phyloP scores from a whole-genome alignment of 1,284 basidiomycete species.

The Apiotrichum mycotoxinovorans region DNA sequence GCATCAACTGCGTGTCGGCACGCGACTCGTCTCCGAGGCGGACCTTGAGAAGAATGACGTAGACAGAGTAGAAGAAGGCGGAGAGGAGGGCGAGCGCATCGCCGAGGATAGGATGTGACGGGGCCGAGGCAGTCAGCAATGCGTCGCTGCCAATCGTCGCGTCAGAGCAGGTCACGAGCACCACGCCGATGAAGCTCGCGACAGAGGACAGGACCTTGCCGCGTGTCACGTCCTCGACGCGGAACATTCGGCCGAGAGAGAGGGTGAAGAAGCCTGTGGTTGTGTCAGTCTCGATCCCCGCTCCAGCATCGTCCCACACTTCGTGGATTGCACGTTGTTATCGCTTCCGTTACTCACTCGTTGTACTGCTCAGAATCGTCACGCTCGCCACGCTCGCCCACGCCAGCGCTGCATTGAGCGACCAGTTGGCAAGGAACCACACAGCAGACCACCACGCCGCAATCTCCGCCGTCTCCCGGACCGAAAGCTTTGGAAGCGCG shows the following conservation, averaged over 20 bases:
- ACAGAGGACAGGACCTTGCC: conserved; percentile 77
- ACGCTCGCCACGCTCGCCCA: conserved; percentile 87
- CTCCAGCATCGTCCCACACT: too few species aligned
- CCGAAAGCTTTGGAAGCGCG: conserved; percentile 54
- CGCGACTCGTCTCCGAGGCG: conserved; percentile 76
- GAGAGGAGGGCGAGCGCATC: conserved; percentile 76
- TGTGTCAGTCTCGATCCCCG: not conserved
- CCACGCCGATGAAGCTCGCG: conserved; percentile 77
- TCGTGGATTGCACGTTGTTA: too few species aligned
- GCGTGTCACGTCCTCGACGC: conserved; percentile 72
- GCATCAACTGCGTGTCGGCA: conserved; percentile 88
- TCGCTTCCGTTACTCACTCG: conserved; percentile 64
- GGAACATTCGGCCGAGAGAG: conserved; percentile 74
- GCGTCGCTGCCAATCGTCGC: conserved; percentile 48
- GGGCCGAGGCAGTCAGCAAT: conserved; percentile 12
- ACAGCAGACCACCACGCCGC: conserved; percentile 74
- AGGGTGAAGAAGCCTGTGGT: conserved; percentile 94
- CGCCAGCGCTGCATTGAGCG: conserved; percentile 71
- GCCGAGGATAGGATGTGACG: conserved; percentile 57
- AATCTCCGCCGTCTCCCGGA: conserved; percentile 67
- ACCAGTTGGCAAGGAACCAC: conserved; percentile 92
- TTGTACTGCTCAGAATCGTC: conserved; percentile 82
- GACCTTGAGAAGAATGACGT: conserved; percentile 88
- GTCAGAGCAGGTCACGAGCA: conserved; percentile 80
- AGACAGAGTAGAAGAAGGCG: conserved; percentile 83